A percentile compares a stretch with the other conserved stretches of the same genome.
phyloP scores from a whole-genome alignment of 2,329 filamentous ascomycete genomes.

The Colletotrichum karsti region DNA sequence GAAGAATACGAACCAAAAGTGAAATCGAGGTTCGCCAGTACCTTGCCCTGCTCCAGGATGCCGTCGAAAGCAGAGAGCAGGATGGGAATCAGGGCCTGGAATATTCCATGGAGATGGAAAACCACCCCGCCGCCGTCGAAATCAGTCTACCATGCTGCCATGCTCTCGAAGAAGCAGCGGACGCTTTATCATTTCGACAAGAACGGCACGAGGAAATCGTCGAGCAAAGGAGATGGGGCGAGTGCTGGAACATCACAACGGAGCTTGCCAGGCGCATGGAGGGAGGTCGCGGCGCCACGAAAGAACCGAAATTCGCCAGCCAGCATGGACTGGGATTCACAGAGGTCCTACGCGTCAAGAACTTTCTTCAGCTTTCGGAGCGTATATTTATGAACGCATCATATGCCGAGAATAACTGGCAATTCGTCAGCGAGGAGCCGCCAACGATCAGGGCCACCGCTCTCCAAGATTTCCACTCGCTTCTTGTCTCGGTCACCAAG shows the following conservation, averaged over 20 bases:
- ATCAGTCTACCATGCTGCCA: conserved; percentile 71
- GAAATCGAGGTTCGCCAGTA: conserved; percentile 78
- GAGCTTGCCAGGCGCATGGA: conserved; percentile 38
- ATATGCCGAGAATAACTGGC: conserved; percentile 74
- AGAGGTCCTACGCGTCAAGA: conserved; percentile 64
- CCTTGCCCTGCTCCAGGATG: conserved; percentile 67
- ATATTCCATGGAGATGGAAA: conserved; percentile 52
- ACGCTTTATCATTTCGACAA: conserved; percentile 71
- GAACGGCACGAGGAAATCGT: conserved; percentile 67
- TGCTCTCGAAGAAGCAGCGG: conserved; percentile 74
- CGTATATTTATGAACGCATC: conserved; percentile 79
- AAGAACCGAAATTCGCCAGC: conserved; percentile 13
- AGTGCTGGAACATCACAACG: conserved; percentile 71
- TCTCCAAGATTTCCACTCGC: conserved; percentile 77
- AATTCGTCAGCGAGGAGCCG: conserved; percentile 61
- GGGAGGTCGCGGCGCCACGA: conserved; percentile 23
- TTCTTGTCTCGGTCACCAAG: conserved; percentile 74
- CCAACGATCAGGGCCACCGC: conserved; percentile 80
- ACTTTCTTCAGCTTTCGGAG: conserved; percentile 71
- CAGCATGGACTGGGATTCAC: conserved; percentile 54
- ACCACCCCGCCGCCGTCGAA: conserved; percentile 78
- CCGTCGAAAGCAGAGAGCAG: conserved; percentile 48
- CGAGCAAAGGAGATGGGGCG: conserved; percentile 69
- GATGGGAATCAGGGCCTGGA: conserved; percentile 35
- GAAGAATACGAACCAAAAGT: conserved; percentile 74